A percentile compares a stretch with the other conserved stretches of the same genome.
These are phyloP conservation scores for Kwoniella heveanensis DNA, from an alignment of 768 basidiomycete genomes.

Conservation along the genomic window DNA sequence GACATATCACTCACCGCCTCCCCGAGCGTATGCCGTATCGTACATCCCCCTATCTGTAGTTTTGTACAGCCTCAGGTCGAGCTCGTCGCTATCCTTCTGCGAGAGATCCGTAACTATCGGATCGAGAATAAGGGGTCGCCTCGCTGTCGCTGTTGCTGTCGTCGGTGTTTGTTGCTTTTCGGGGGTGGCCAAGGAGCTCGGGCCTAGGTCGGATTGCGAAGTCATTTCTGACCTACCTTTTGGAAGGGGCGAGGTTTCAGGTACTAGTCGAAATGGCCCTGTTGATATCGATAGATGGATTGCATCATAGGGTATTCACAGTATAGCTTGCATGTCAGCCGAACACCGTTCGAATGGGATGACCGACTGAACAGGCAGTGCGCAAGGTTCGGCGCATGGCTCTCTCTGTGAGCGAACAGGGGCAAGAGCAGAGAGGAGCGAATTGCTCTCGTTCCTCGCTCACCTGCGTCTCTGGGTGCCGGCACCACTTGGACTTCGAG, in stretches of 20 bases:
- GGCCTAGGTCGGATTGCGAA: no score
- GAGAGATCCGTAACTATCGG: slow-evolving; percentile 6
- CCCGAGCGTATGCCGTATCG: slow-evolving; percentile 30
- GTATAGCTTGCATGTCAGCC: no score
- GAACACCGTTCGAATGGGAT: no score
- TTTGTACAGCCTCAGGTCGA: slow-evolving; percentile 39
- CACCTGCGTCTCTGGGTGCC: slow-evolving; percentile 32
- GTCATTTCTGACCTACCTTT: no score
- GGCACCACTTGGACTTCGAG: slow-evolving; percentile 34
- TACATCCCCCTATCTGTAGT: slow-evolving; percentile 38
- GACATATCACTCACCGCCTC: slow-evolving; percentile 14
- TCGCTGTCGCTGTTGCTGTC: no score
- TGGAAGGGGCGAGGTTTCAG: background rate
- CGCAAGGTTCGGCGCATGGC: no score
- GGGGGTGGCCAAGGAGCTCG: no score
- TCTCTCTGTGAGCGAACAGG: no score
- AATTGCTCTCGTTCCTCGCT: background rate
- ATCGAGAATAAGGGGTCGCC: slow-evolving; percentile 31
- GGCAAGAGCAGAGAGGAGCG: no score
- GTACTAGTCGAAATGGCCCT: slow-evolving; percentile 27
- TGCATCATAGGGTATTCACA: no score
- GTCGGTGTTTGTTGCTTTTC: no score
- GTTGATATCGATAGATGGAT: background rate
- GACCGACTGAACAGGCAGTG: no score
- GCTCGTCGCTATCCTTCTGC: slow-evolving; percentile 2